Base-by-base conservation (phyloP, 345 rosid genomes). In the Salix udensis region DNA sequence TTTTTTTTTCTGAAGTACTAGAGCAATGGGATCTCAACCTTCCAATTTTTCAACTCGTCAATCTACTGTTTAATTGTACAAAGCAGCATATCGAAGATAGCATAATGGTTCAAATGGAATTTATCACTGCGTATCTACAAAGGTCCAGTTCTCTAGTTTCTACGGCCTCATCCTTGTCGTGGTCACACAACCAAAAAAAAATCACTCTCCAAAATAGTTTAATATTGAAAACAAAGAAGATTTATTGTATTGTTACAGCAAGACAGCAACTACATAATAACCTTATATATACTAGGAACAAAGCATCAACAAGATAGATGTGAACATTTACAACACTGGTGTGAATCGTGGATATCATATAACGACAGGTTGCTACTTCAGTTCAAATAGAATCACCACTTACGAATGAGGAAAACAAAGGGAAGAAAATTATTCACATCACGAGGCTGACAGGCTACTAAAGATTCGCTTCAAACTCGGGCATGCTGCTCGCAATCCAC, bases 381-480 rank as follows among this genome's bases (percentile, higher is more conserved):
- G 60, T 44, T 40, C 40, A 18, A 28, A 39, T 73, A 55, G 30
- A 58, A 70, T 48, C 40, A 71, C 48, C 62, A 23, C 21, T 15
- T 69, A 46, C 36, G 55, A 65, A 21, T 61, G 30, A 36, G 19
- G 9, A n/a, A 55, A 3, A 14, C 53, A 65, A 40, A 40, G 5
- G 7, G 8, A 7, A 10, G 23, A 7, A 42, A 53, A 30, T 42
- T 11, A 37, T 31, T 67, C 66, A 28, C 66, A 31, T 72, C 50
- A 78, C 31, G 60, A 40, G 66, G 80, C 46, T 44, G 77, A 78
- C 69, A 78, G 74, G 88, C 92, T 88, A 81, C 89, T 87, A 75
- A 85, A 94, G 76, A 92, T 87, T 5, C 98, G 94, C 90, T 92
- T 94, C 89, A 94, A 79, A 86, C 96, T 92, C 4, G 90, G 94